These are phyloP conservation scores for Yarrowia alimentaria DNA, from an alignment of 805 yeast species.

Conservation along the genomic window DNA sequence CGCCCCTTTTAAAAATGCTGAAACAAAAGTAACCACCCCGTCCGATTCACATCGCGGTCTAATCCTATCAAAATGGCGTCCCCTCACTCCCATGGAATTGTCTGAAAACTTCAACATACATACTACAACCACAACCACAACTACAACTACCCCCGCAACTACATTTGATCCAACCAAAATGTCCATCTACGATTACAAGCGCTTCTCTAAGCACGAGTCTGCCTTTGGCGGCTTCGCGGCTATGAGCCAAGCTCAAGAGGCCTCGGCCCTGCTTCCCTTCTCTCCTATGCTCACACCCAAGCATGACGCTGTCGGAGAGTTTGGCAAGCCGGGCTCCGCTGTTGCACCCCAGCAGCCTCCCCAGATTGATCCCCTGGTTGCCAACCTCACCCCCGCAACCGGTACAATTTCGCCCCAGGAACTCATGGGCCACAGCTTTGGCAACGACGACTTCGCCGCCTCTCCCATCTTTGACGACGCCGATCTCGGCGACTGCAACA, in stretches of 20 bases:
- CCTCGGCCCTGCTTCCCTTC: conserved; percentile 15
- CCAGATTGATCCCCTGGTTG: conserved; percentile 28
- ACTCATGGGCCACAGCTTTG: conserved; percentile 16
- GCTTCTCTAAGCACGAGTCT: conserved; percentile 34
- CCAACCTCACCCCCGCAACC: conserved; percentile 26
- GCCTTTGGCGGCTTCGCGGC: conserved; percentile 35
- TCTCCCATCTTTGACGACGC: conserved; percentile 39
- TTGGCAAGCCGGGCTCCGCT: conserved; percentile 16
- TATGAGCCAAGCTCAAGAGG: no score
- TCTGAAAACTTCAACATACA: conserved; percentile 5
- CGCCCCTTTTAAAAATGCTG: conserved; percentile 27
- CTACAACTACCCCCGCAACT: neutral
- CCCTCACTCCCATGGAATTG: conserved; percentile 6
- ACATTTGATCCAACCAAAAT: conserved; percentile 20
- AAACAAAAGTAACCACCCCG: conserved; percentile 20
- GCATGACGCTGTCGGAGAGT: conserved; percentile 23
- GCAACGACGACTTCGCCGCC: conserved; percentile 33
- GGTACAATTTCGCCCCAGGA: conserved; percentile 29
- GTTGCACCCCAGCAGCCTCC: conserved; percentile 8
- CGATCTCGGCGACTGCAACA: conserved; percentile 35
- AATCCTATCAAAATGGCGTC: conserved; percentile 10
- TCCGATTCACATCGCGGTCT: conserved; percentile 26
- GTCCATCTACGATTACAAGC: conserved; percentile 25
- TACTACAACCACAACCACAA: conserved; percentile 16
- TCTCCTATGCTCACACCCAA: conserved; percentile 29